Base-by-base conservation (phyloP, 441 rosid species). In the Metrosideros polymorpha region DNA sequence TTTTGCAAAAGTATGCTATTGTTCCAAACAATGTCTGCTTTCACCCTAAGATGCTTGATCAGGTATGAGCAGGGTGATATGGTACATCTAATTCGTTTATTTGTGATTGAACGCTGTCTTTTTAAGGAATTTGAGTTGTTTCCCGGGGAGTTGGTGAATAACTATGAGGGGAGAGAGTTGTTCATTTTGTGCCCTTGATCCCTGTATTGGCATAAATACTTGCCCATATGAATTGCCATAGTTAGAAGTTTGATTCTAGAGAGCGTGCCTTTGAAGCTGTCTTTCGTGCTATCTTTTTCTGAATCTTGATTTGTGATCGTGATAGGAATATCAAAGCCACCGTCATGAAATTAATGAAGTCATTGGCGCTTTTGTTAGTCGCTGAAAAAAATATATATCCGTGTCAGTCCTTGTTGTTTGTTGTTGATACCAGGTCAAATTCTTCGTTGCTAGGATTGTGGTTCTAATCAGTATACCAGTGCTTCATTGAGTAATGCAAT, bases 41-140 rank as follows among this genome's bases (percentile, higher is more conserved):
- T 71, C 47, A 5, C 1, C n/a, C 5, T 1, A 22, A 5, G 47
- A 39, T 71, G 79, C 3, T 71, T 39, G 79, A 71, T 35, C 47
- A 22, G 79, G n/a, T 39, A 22, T 12, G n/a, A 12, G n/a, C 17
- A 35, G 47, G n/a, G 47, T 24, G 17, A 35, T 39, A 1, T 5
- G 79, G 79, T 12, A 71, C 47, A 39, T 2, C n/a, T 39, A 71
- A 22, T 19, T 6, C 10, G 8, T 35, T 39, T 0, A 35, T 66
- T 35, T 35, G 45, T 2, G 27, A 66, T 0, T 30, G 1, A 29
- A 1, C 0, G 61, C 17, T 0, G 32, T 6, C 19, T 29, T 59
- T 59, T 0, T 3, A 3, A 59, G 66, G 66, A 29, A 59, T 15
- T 15, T 59, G 39, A 59, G 71, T 57, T n/a, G 39, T 29, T 59